Base-by-base conservation (phyloP, 352 stramenopile species). In the Peronosclerospora sorghi region DNA sequence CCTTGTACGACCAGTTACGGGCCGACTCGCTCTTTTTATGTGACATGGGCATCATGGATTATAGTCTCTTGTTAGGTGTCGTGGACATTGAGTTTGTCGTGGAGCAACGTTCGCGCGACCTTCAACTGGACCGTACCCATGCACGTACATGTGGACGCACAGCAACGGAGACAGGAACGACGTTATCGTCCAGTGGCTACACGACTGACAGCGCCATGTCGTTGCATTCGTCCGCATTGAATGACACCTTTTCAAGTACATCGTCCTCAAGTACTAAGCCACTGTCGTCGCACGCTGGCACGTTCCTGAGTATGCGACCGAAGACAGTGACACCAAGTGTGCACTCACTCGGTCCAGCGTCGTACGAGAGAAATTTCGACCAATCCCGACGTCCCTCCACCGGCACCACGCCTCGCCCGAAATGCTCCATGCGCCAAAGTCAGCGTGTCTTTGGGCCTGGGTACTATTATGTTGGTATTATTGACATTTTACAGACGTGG, bases 401-500 rank as follows among this genome's bases (percentile, higher is more conserved):
- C 5, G 44, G 43, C 28, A 44, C 44, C 2, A 42, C 50, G 23
- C 56, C 63, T 1, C 61, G 48, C 12, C 38, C 57, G 4, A 69
- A 69, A 52, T 56, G 55, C 15, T 71, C 73, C 6, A 72, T 91
- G 57, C 69, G 73, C 15, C 74, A 83, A 32, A 88, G 74, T 45
- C 75, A 85, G 48, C 68, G 72, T 7, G 68, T 92, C 24, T 86
- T 88, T 24, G 83, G 80, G 0, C 83, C 83, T 0, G 81, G 74
- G 9, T 84, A 83, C 44, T 95, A 95, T 59, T 93, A 93, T 55
- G 67, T 95, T 1, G 84, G 84, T 9, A 66, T 95, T 21, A 95
- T 95, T 44, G 84, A 95, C 54, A 95, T 95, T 34, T 36, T 95
- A 29, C 84, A 95, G 59, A 83, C 77, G 35, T 95, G 78, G 78